Base-by-base conservation (phyloP, 257 asterid species). In the Pogostemon cablin region DNA sequence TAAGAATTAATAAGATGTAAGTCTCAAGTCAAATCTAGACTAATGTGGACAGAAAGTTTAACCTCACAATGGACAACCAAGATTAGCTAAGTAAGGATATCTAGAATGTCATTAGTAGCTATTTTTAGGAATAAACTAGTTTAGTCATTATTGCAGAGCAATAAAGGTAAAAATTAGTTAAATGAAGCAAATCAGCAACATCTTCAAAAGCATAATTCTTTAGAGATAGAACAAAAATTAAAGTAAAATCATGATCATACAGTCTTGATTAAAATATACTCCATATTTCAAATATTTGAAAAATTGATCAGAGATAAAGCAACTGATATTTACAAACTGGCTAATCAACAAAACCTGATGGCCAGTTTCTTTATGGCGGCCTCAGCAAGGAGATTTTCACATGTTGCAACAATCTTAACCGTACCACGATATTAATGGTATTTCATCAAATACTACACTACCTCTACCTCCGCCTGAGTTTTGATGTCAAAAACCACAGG, bases 121-220 rank as follows among this genome's bases (percentile, higher is more conserved):
- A 60, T 6, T 35, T 25, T 11, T 62, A 0, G 55, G 11, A 32
- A 50, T 7, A 54, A 39, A 20, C 54, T 48, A 69, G 34, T 64
- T 35, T 35, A 34, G 72, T n/a, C 57, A 41, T 75, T 17, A 34
- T 25, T 25, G 32, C 4, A 52, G n/a, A 25, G 57, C 65, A 58
- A n/a, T 0, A 40, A 42, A 20, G 40, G 58, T 67, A 15, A 8
- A n/a, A 1, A 34, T 63, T 11, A 20, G 6, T 38, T 37, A 35
- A 67, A 61, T 62, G 40, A 7, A 56, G 15, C 48, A 68, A 32
- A 69, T 58, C 42, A 61, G 11, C 41, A 15, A 63, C 44, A 35
- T n/a, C 65, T 35, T 12, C 20, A 35, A 40, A 47, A 2, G 17
- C 20, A 11, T n/a, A 72, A 6, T 8, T n/a, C 15, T 41, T 2